These are phyloP conservation scores for Monoraphidium neglectum DNA, from an alignment of 139 green algal genomes.

Conservation along the genomic window DNA sequence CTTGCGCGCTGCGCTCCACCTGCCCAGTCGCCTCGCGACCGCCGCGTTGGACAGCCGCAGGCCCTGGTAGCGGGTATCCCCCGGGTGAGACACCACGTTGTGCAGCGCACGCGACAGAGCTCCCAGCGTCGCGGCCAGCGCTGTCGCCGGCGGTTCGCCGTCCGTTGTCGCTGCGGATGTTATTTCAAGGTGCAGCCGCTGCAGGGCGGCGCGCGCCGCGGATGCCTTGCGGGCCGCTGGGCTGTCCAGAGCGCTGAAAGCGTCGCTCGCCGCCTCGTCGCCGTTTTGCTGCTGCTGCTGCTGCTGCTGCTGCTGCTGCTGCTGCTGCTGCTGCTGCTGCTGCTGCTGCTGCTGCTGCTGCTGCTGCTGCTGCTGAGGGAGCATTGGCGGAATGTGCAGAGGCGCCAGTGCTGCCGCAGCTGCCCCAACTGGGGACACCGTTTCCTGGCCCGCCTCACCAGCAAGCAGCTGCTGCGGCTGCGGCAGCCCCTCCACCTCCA, in stretches of 20 bases:
- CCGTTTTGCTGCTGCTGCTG: neutral
- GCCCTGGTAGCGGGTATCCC: constrained; percentile 22
- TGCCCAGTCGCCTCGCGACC: constrained; percentile 25
- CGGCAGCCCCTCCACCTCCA: neutral
- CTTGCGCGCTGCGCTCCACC: constrained; percentile 26
- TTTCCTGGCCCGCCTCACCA: too few relatives aligned
- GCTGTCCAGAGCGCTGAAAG: neutral
- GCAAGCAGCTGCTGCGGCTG: constrained; percentile 5
- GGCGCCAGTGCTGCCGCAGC: too few relatives aligned
- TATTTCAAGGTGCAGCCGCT: neutral
- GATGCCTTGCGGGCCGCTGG: neutral
- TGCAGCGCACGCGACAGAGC: constrained; percentile 31
- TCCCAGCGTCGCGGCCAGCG: neutral
- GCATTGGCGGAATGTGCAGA: neutral
- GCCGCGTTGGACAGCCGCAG: constrained; percentile 33
- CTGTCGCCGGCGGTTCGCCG: too few relatives aligned
- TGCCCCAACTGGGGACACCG: too few relatives aligned
- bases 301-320: constrained; percentile 5
- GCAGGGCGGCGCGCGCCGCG: neutral
- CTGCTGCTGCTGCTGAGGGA: neutral
- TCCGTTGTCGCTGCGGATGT: neutral
- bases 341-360: neutral
- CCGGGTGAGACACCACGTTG: constrained; percentile 25
- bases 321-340: neutral
- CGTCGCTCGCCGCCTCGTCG: too few relatives aligned